phyloP scores from a whole-genome alignment of 2,329 filamentous ascomycete species.

The Chaetothyriales sp. region DNA sequence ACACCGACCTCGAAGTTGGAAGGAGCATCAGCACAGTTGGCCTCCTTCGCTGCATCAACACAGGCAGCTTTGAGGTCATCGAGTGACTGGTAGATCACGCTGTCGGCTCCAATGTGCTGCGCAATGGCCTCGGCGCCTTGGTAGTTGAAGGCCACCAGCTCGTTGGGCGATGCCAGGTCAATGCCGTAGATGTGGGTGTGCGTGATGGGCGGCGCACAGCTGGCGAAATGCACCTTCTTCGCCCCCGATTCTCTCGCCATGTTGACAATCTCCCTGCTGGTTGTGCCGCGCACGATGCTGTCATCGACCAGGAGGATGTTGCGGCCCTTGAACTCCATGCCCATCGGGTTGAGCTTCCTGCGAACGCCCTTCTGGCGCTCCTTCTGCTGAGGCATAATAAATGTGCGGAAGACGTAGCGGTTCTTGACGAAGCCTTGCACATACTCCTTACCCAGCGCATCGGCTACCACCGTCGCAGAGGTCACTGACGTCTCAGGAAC shows the following conservation, averaged over 20 bases:
- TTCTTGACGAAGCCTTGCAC: constrained; percentile 80
- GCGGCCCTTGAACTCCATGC: constrained; percentile 65
- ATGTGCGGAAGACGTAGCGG: constrained; percentile 74
- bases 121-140: constrained; percentile 44
- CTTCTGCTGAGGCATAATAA: constrained; percentile 73
- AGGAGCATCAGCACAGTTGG: constrained; percentile 36
- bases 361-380: constrained; percentile 72
- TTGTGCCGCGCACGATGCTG: constrained; percentile 76
- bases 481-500: constrained; percentile 74
- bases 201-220: constrained; percentile 67
- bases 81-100: constrained; percentile 62
- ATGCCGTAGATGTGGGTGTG: constrained; percentile 80
- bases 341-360: constrained; percentile 76
- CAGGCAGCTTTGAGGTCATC: constrained; percentile 69
- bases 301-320: constrained; percentile 79
- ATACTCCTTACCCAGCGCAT: constrained; percentile 59
- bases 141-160: constrained; percentile 57
- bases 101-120: constrained; percentile 55
- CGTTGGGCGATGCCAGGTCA: constrained; percentile 54
- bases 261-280: constrained; percentile 58
- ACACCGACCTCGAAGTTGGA: constrained; percentile 76
- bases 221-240: constrained; percentile 66
- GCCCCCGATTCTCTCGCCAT: constrained; percentile 80
- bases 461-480: constrained; percentile 61
- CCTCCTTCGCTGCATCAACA: constrained; percentile 47